These are phyloP conservation scores for Colletotrichum sansevieriae DNA, from an alignment of 2,329 filamentous ascomycete genomes.

Conservation along the genomic window DNA sequence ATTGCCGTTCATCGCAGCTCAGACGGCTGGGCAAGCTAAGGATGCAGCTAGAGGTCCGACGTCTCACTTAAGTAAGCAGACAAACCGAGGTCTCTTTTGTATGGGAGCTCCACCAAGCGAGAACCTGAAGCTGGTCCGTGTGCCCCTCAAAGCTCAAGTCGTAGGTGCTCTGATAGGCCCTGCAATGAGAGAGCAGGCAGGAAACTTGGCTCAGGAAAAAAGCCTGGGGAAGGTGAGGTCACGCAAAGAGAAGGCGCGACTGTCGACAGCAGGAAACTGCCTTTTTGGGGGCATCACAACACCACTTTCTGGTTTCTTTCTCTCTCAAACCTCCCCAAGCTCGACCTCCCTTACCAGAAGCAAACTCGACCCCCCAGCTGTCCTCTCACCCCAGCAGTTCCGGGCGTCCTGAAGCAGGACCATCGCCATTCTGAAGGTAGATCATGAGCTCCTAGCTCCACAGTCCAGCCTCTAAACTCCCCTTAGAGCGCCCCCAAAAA, in stretches of 20 bases:
- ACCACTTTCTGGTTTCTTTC: neutral
- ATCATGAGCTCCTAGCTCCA: conserved; percentile 41
- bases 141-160: neutral
- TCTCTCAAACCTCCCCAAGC: neutral
- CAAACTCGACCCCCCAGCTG: neutral
- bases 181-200: conserved; percentile 2
- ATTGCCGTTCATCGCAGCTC: conserved; percentile 1
- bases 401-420: conserved; percentile 34
- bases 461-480: conserved; percentile 17
- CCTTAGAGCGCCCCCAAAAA: conserved; percentile 7
- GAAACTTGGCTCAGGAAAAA: conserved; percentile 16
- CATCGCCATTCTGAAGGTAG: conserved; percentile 40
- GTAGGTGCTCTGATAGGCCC: neutral
- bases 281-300: conserved; percentile 3
- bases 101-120: neutral
- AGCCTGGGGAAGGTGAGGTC: conserved; percentile 9
- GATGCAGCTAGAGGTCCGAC: neutral
- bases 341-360: neutral
- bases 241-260: too few relatives aligned
- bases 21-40: conserved; percentile 13
- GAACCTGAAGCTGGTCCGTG: neutral
- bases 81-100: neutral
- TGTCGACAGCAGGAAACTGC: conserved; percentile 1
- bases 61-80: conserved; percentile 21
- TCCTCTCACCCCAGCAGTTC: neutral